A percentile compares a stretch with the other conserved stretches of the same genome.
Conservation (phyloP, 1,139 yeast species). For the Yamadazyma buinensis region DNA sequence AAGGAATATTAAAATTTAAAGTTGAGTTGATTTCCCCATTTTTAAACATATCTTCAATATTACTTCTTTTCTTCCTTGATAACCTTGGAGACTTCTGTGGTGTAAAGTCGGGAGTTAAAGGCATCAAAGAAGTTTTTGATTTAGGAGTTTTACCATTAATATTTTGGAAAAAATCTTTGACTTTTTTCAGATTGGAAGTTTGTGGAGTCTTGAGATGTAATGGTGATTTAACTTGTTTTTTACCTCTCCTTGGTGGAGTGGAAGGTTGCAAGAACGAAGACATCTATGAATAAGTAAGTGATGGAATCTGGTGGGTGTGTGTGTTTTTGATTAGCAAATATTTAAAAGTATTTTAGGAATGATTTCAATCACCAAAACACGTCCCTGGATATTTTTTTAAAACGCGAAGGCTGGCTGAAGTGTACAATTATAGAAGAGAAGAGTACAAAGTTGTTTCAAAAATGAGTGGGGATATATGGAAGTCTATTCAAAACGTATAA, state of each 20-base stretch:
- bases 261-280: constrained; percentile 12
- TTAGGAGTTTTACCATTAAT: constrained; percentile 5
- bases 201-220: constrained; percentile 13
- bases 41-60: constrained; percentile 15
- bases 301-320: too few relatives aligned
- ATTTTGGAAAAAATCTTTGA: constrained; percentile 6
- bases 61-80: constrained; percentile 13
- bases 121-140: constrained; percentile 11
- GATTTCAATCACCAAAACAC: constrained; percentile 2
- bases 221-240: constrained; percentile 7
- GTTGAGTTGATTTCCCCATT: constrained; percentile 4
- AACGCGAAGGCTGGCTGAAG: constrained; percentile 4
- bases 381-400: constrained; percentile 1
- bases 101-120: constrained; percentile 34
- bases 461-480: too few relatives aligned
- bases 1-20: not conserved
- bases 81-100: constrained; percentile 30
- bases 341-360: not conserved
- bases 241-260: constrained; percentile 14
- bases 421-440: too few relatives aligned
- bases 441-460: too few relatives aligned
- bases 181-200: constrained; percentile 10
- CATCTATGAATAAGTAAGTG: too few relatives aligned
- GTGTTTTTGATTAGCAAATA: not conserved
- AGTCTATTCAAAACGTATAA: too few relatives aligned